These are phyloP conservation scores for Pugionium dolabratum DNA, from an alignment of 345 rosid genomes.

Conservation along the genomic window DNA sequence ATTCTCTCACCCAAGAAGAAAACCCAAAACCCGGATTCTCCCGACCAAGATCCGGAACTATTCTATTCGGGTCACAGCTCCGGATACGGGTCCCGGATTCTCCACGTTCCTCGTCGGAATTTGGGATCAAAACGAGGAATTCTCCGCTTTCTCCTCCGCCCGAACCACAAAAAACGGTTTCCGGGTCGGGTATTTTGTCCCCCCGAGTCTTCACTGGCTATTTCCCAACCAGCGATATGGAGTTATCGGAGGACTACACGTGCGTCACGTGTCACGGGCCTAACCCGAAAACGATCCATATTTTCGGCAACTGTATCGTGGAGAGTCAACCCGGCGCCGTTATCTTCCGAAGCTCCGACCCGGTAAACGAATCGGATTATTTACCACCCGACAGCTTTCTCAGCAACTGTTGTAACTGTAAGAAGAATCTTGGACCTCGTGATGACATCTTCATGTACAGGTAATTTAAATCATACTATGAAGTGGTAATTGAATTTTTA, in stretches of 20 bases:
- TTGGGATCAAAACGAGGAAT: background rate
- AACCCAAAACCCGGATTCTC: slow-evolving; percentile 39
- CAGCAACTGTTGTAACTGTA: slow-evolving; percentile 75
- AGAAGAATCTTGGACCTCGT: slow-evolving; percentile 73
- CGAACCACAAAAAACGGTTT: slow-evolving; percentile 11
- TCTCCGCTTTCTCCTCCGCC: slow-evolving; percentile 37
- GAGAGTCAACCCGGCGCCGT: slow-evolving; percentile 63
- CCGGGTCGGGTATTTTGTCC: slow-evolving; percentile 47
- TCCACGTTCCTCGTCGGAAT: slow-evolving; percentile 53
- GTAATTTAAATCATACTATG: slow-evolving; percentile 31
- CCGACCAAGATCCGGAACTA: slow-evolving; percentile 53
- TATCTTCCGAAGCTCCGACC: slow-evolving; percentile 41
- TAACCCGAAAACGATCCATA: slow-evolving; percentile 83
- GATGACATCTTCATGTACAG: slow-evolving; percentile 94
- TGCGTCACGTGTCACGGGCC: slow-evolving; percentile 88
- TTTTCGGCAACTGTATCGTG: slow-evolving; percentile 75
- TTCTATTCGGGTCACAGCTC: slow-evolving; percentile 77
- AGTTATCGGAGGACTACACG: slow-evolving; percentile 87
- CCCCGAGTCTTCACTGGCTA: slow-evolving; percentile 47
- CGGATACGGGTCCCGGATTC: slow-evolving; percentile 80
- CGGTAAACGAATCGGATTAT: slow-evolving; percentile 36
- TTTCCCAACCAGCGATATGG: slow-evolving; percentile 68
- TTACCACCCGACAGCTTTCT: slow-evolving; percentile 64
- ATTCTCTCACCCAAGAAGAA: slow-evolving; percentile 53
- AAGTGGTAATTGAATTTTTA: background rate